These are phyloP conservation scores for Penicillium robsamsonii DNA, from an alignment of 495 filamentous ascomycete genomes.

Conservation along the genomic window DNA sequence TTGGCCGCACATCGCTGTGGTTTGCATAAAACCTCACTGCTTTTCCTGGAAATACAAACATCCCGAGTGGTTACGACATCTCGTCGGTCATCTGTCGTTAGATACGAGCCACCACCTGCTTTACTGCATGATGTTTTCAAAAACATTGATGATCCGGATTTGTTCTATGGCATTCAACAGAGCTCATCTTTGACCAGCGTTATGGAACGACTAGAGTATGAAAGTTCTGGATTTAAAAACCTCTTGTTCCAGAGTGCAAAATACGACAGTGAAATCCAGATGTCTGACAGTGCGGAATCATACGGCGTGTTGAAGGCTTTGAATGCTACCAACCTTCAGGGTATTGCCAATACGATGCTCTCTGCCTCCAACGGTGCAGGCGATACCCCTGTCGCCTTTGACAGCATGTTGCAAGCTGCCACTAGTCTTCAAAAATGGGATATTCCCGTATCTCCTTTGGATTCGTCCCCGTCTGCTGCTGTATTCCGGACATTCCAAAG, in stretches of 20 bases:
- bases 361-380: constrained; percentile 27
- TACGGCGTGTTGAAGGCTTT: constrained; percentile 44
- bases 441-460: constrained; percentile 65
- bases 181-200: constrained; percentile 70
- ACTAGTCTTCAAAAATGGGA: constrained; percentile 91
- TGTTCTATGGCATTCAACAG: constrained; percentile 91
- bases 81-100: constrained; percentile 64
- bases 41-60: constrained; percentile 74
- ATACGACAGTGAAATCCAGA: constrained; percentile 75
- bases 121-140: constrained; percentile 78
- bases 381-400: constrained; percentile 45
- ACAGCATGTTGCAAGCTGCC: constrained; percentile 76
- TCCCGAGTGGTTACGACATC: constrained; percentile 54
- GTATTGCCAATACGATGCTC: constrained; percentile 48
- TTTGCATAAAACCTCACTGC: constrained; percentile 80
- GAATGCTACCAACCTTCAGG: constrained; percentile 47
- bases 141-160: constrained; percentile 90
- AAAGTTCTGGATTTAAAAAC: constrained; percentile 82
- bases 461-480: constrained; percentile 60
- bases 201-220: constrained; percentile 83
- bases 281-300: constrained; percentile 50
- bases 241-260: constrained; percentile 90
- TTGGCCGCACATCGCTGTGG: constrained; percentile 75
- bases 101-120: constrained; percentile 57
- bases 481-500: constrained; percentile 78